Evolutionary conservation across 352 stramenopile species (phyloP), one percentile per base, ranked within the genome.

Genomic region (Phytophthora capsici): DNA sequence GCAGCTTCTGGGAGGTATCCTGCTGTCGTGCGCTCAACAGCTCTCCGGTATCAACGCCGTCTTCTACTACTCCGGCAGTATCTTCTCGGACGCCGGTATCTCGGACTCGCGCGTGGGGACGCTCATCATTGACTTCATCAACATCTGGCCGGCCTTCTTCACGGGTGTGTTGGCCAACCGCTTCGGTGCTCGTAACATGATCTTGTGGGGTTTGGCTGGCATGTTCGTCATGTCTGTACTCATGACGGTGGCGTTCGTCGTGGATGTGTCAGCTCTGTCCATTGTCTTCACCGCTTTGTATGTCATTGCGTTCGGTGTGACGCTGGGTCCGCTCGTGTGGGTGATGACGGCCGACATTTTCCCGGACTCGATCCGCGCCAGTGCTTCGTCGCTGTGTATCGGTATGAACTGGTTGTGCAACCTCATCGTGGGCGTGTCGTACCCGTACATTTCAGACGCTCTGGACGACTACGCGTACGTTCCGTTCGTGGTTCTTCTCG

Each of bases 131-230:
- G 44, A 69, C 36, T 63, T 69, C 41, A 69, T 63, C 45, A 69
- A 69, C 52, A 69, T 69, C 44, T 69, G 34, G 41, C 60, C 60
- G 2, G 60, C 60, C 3, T 69, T 69, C 36, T 69, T 63, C 53
- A 69, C 60, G 45, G 51, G 60, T n/a, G 46, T 69, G 37, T n/a
- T 69, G 46, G 60, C 60, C 20, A 71, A 54, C 43, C 67, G 61
- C 38, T 89, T 82, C 36, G 71, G 71, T 16, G 83, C 81, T 59
- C 78, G 79, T 38, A 77, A 45, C 28, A 81, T 91, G 71, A 66
- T 88, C 7, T 50, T 89, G n/a, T 45, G 32, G 14, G 41, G 84
- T 22, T 61, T 89, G 14, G 73, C 65, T 0, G 65, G 40, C 0
- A 46, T 81, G 32, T 79, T 82, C 48, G 50, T 86, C 32, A 28